Conservation (phyloP, 345 rosid species). For the Turnera subulata region DNA sequence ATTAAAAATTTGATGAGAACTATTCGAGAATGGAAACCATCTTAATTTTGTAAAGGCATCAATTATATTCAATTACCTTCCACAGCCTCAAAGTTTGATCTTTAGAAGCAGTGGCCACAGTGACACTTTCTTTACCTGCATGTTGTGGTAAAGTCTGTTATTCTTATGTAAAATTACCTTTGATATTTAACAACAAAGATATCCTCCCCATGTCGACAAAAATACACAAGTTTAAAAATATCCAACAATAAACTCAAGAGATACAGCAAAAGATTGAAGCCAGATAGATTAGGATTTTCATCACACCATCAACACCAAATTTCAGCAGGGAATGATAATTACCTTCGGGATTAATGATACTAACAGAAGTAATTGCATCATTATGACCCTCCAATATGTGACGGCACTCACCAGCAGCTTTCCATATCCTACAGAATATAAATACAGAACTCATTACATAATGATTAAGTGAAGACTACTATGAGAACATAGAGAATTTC, state of each 20-base stretch:
- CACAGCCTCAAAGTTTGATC: constrained; percentile 85
- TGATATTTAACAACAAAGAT: neutral
- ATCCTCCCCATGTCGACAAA: neutral
- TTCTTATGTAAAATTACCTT: neutral
- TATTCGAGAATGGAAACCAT: constrained; percentile 9
- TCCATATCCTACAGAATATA: constrained; percentile 58
- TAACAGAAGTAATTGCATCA: constrained; percentile 69
- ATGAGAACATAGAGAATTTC: neutral
- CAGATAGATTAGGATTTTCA: too few species aligned
- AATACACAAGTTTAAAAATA: neutral
- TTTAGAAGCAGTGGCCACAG: constrained; percentile 86
- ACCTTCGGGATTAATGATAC: constrained; percentile 55
- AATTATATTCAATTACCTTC: constrained; percentile 58
- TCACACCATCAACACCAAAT: neutral
- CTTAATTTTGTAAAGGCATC: constrained; percentile 4
- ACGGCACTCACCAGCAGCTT: constrained; percentile 62
- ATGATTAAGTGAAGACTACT: neutral
- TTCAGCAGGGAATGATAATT: constrained; percentile 6
- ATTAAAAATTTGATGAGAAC: too few species aligned
- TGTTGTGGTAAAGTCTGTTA: neutral
- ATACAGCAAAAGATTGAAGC: neutral
- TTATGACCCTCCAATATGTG: constrained; percentile 82
- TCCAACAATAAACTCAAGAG: neutral
- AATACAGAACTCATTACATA: neutral
- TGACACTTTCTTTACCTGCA: constrained; percentile 47